Percentiles rank a stretch among this genome's conserved stretches.
Evolutionary conservation across 148 eudicot species (phyloP).

Genomic region (Simmondsia chinensis): DNA sequence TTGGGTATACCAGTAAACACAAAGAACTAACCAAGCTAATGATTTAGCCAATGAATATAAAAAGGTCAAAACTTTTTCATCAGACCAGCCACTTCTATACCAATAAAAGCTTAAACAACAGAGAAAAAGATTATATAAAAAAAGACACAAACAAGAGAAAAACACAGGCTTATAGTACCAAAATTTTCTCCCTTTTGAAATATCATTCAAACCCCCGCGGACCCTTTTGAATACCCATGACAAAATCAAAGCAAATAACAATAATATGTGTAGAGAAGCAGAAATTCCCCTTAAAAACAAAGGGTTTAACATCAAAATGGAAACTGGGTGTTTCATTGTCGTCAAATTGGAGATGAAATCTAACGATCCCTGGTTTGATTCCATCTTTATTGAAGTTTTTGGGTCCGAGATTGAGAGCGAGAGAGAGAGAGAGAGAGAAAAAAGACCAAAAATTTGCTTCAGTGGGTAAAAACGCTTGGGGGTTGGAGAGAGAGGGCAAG

Average conservation of each 20-base stretch:
- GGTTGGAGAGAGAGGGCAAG: too few species aligned
- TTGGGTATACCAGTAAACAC: constrained; percentile 35
- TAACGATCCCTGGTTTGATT: neutral
- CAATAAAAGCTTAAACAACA: constrained; percentile 36
- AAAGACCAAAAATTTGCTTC: too few species aligned
- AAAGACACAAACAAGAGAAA: constrained; percentile 22
- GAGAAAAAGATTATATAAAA: constrained; percentile 22
- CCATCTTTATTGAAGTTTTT: neutral
- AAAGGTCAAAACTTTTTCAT: constrained; percentile 28
- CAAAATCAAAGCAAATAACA: constrained; percentile 18
- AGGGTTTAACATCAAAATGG: constrained; percentile 11
- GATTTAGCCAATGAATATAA: constrained; percentile 25
- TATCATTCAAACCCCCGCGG: constrained; percentile 1
- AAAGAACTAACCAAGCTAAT: constrained; percentile 34
- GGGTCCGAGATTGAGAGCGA: neutral
- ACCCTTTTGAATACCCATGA: constrained; percentile 27
- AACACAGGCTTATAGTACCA: constrained; percentile 22
- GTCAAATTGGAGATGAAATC: neutral
- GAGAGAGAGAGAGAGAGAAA: neutral
- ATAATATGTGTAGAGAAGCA: constrained; percentile 20
- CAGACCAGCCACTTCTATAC: constrained; percentile 40
- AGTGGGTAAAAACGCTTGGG: too few species aligned
- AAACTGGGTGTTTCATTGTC: neutral
- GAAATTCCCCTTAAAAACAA: constrained; percentile 17
- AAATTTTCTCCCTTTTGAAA: constrained; percentile 13